Evolutionary conservation across 345 rosid genomes (phyloP).

Genomic region (Eucalyptus pumila): DNA sequence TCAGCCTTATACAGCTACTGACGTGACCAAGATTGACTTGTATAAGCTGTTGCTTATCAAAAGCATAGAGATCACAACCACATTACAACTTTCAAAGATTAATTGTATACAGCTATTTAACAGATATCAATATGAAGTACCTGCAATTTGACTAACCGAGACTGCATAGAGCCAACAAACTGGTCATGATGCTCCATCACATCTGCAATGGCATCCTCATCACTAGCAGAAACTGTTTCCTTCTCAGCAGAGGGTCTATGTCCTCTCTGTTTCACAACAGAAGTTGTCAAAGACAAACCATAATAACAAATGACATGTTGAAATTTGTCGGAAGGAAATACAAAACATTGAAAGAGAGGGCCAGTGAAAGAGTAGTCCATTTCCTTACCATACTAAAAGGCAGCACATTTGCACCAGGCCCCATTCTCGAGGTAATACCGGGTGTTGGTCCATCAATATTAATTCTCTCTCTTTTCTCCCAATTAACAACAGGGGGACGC

Average conservation of each 20-base stretch:
- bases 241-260: conserved; percentile 32
- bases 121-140: conserved; percentile 11
- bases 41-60: background rate
- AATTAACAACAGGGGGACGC: conserved; percentile 47
- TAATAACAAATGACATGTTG: background rate
- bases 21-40: background rate
- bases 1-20: background rate
- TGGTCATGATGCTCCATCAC: conserved; percentile 73
- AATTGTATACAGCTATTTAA: background rate
- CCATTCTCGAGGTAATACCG: conserved; percentile 19
- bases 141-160: conserved; percentile 92
- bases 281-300: background rate
- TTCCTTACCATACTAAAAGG: conserved; percentile 38
- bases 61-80: background rate
- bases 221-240: conserved; percentile 40
- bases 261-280: conserved; percentile 45
- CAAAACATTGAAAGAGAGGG: background rate
- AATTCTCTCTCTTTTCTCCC: conserved; percentile 71
- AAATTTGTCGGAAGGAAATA: background rate
- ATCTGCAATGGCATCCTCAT: conserved; percentile 64
- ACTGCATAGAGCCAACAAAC: conserved; percentile 81
- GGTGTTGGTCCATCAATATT: conserved; percentile 40
- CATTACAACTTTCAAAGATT: background rate
- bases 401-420: conserved; percentile 25
- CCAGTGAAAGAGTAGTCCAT: background rate